Percentiles rank a stretch among this genome's conserved stretches.
These are phyloP conservation scores for Loxodes magnus DNA, from an alignment of 73 alveolate genomes.

Conservation along the genomic window DNA sequence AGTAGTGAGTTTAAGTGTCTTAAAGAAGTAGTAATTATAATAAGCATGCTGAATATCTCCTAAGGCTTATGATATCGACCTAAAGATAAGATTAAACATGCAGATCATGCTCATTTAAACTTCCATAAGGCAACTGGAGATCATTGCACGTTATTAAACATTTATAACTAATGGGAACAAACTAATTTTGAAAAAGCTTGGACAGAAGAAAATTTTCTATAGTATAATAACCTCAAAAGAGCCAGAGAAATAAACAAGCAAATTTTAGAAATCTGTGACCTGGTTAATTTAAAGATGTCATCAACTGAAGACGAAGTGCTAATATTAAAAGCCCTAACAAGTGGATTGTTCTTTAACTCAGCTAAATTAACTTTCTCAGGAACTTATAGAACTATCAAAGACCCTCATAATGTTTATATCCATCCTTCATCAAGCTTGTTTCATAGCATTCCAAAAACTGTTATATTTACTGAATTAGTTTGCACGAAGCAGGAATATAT, in stretches of 20 bases:
- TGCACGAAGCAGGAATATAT: conserved; percentile 95
- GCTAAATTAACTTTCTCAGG: conserved; percentile 94
- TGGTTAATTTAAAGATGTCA: conserved; percentile 78
- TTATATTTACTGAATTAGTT: conserved; percentile 95
- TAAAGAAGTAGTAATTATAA: conserved; percentile 85
- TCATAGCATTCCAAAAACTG: conserved; percentile 78
- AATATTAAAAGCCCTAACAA: conserved; percentile 42
- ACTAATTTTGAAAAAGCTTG: conserved; percentile 82
- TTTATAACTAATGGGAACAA: conserved; percentile 97
- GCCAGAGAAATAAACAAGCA: conserved; percentile 99
- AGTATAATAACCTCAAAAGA: conserved; percentile 91
- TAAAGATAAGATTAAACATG: conserved; percentile 80
- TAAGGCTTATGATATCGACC: conserved; percentile 93
- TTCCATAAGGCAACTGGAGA: conserved; percentile 97
- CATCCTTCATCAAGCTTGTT: conserved; percentile 53
- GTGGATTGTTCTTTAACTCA: conserved; percentile 96
- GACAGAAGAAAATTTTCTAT: conserved; percentile 94
- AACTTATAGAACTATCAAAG: conserved; percentile 89
- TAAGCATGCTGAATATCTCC: conserved; percentile 97
- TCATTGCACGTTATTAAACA: conserved; percentile 92
- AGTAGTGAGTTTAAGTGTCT: conserved; percentile 90
- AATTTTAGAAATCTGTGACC: conserved; percentile 81
- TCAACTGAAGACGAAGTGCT: conserved; percentile 44
- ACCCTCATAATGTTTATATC: conserved; percentile 83
- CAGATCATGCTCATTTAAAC: conserved; percentile 94